Base-by-base conservation (phyloP, 768 basidiomycete genomes). In the Psilocybe subaeruginosa region DNA sequence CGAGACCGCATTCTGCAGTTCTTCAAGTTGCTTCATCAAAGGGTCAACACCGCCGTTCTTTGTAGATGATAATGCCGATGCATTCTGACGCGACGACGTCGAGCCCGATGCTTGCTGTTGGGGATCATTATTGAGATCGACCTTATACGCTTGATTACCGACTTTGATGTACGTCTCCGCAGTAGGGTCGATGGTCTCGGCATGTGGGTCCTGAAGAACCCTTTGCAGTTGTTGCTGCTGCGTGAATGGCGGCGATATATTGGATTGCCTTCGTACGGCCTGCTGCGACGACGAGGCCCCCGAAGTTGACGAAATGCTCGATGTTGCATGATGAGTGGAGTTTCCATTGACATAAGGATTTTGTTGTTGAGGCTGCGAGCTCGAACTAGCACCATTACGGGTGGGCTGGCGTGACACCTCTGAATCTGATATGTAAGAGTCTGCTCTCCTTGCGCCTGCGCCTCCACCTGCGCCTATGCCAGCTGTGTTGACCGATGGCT, bases 381-480 rank as follows among this genome's bases (percentile, higher is more conserved):
- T 58, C 31, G 64, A 59, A 19, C 58, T 58, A 29, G 66, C 62
- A 47, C 73, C 60, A 51, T 31, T 68, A 60, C 77, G 71, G 48
- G 77, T 76, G 46, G 76, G 60, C 62, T 78, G 75, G 23, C 78
- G 73, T 14, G 68, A 64, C 3, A 76, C 57, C 31, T 67, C 45
- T 9, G 72, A 48, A 17, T 69, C 51, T 4, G 75, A 71, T 5
- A 73, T 64, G 23, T 74, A 68, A 2, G 79, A 69, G 29, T 79
- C 78, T 39, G 68, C 69, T 46, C 78, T 77, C 50, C 62, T 64
- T 30, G 72, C 68, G 7, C 78, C 80, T 30, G 72, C 68, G 7
- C 78, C 80, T 12, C 83, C 83, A 14, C 85, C 87, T 3, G 91
- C 89, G 14, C 92, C 92, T 4, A 92, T 78, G 14, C 92, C 92